Evolutionary conservation across 495 filamentous ascomycete genomes (phyloP), one percentile per base, ranked within the genome.

Genomic region (Astrothelium macrocarpum): DNA sequence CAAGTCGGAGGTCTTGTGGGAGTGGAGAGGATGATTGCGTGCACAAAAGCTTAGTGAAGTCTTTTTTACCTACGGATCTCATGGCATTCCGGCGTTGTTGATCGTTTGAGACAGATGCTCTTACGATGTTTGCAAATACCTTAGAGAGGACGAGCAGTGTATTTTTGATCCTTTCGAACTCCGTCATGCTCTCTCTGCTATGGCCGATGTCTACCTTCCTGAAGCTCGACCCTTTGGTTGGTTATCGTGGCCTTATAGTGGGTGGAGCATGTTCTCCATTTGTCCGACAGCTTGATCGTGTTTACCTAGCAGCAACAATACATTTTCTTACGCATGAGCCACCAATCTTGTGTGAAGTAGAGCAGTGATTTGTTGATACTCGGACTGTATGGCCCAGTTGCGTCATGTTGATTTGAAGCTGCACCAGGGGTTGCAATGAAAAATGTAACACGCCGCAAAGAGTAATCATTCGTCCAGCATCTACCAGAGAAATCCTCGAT

Each of bases 181-280:
- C 26, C 56, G 12, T 53, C 31, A 23, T 65, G 28, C 31, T 67
- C 18, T 58, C 28, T 29, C 36, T 34, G 59, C 59, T 42, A 29
- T 45, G 43, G 46, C 31, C 46, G 42, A 36, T 58, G 64, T 68
- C 63, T 65, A 63, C 63, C 32, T n/a, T n/a, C n/a, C n/a, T 62
- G 46, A 49, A 63, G 63, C 58, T 64, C 60, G 62, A 43, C 63
- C 53, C 60, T 66, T 70, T 65, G 63, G 66, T 66, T 56, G 49
- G 49, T 56, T 56, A 56, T 56, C 49, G 49, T 56, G 4, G 49
- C 49, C 29, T 25, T 56, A 20, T 56, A 29, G 49, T 26, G 20
- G 49, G 49, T 29, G 20, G 49, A 56, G 49, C 49, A 20, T 20
- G 23, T 56, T 26, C 49, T 56, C 49, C 3, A 20, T 56, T 56